phyloP scores from a whole-genome alignment of 1,284 basidiomycete genomes.

The Cerrena zonata region DNA sequence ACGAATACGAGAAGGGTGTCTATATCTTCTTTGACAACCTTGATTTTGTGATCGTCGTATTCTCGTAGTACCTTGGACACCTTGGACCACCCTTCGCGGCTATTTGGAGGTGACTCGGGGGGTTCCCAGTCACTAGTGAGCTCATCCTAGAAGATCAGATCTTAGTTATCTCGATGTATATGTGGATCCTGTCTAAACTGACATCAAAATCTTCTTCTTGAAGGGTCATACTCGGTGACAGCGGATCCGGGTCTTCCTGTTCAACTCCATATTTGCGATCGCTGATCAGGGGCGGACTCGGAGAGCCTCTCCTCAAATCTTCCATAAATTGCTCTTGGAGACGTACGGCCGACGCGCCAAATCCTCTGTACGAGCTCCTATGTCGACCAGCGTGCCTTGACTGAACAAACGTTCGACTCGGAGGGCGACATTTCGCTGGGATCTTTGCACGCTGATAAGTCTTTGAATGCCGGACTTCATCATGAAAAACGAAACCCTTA shows the following conservation, averaged over 20 bases:
- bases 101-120: neutral
- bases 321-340: neutral
- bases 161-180: no score
- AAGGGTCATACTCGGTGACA: neutral
- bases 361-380: neutral
- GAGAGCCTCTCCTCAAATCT: neutral
- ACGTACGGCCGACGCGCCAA: neutral
- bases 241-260: neutral
- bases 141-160: no score
- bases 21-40: slow-evolving; percentile 10
- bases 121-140: neutral
- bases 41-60: slow-evolving; percentile 9
- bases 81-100: slow-evolving; percentile 4
- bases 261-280: neutral
- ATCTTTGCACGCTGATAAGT: no score
- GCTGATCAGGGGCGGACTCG: neutral
- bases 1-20: slow-evolving; percentile 10
- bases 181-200: no score
- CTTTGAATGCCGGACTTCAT: no score
- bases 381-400: neutral
- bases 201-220: neutral
- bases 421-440: no score
- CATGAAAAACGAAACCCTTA: no score
- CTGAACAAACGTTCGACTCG: neutral
- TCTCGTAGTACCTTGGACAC: slow-evolving; percentile 3